Conservation (phyloP, 352 stramenopile species). For the Globisporangium acanthophoron region DNA sequence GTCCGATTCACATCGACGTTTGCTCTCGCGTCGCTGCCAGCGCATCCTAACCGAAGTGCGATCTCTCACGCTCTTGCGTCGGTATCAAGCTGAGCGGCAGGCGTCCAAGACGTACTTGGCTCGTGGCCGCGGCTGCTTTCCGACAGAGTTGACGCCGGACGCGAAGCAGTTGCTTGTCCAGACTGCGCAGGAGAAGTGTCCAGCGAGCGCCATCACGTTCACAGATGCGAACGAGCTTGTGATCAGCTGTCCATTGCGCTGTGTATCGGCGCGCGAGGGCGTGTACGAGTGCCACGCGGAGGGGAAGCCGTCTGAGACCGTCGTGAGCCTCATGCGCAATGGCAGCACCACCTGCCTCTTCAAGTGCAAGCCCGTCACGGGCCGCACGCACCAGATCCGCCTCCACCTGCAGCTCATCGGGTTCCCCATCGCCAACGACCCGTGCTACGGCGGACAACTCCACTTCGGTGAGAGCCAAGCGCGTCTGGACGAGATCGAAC, state of each 20-base stretch:
- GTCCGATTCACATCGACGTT: not conserved
- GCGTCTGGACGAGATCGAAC: constrained; percentile 37
- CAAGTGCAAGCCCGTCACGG: constrained; percentile 91
- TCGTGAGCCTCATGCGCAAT: constrained; percentile 49
- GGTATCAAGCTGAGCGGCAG: constrained; percentile 49
- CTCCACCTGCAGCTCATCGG: constrained; percentile 92
- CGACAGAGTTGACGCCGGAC: constrained; percentile 28
- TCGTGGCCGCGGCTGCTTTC: constrained; percentile 88
- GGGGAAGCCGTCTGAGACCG: constrained; percentile 75
- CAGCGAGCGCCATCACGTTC: constrained; percentile 50
- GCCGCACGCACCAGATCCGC: constrained; percentile 97
- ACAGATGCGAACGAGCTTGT: constrained; percentile 37
- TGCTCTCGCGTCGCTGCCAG: not conserved
- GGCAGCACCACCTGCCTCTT: constrained; percentile 84
- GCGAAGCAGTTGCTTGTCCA: constrained; percentile 33
- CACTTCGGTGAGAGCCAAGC: constrained; percentile 80
- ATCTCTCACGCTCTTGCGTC: not conserved
- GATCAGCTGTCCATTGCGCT: constrained; percentile 81
- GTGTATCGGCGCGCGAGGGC: constrained; percentile 73
- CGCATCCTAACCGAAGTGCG: not conserved
- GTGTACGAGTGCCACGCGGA: constrained; percentile 82
- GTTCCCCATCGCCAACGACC: constrained; percentile 96
- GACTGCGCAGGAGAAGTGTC: constrained; percentile 35
- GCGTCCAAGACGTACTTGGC: constrained; percentile 96
- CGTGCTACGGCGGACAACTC: constrained; percentile 94